These are phyloP conservation scores for Fagopyrum homotropicum DNA, from an alignment of 148 eudicot species.

Conservation along the genomic window DNA sequence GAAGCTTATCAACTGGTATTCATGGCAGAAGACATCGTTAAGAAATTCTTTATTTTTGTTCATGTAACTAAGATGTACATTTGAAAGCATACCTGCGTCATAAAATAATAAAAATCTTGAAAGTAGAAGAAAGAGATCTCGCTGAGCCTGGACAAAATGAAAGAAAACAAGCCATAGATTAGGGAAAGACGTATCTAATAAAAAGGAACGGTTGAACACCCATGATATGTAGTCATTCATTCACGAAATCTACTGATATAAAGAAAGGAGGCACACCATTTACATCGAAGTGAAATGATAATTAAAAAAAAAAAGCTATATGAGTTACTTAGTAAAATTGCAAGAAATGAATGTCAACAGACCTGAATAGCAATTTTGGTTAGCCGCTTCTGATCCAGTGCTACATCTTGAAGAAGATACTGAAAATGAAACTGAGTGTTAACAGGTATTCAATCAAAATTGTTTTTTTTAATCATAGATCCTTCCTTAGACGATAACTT, in stretches of 20 bases:
- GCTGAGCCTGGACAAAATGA: slow-evolving; percentile 54
- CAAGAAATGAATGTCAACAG: slow-evolving; percentile 10
- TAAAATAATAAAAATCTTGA: slow-evolving; percentile 78
- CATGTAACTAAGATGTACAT: slow-evolving; percentile 5
- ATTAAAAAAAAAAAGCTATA: neutral
- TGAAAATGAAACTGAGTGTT: slow-evolving; percentile 18
- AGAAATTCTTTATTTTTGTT: neutral
- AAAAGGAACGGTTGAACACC: neutral
- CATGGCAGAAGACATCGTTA: slow-evolving; percentile 15
- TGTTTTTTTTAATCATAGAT: neutral
- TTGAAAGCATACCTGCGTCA: slow-evolving; percentile 42
- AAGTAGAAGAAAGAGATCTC: slow-evolving; percentile 79
- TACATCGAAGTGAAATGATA: neutral
- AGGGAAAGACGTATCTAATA: neutral
- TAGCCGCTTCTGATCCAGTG: slow-evolving; percentile 49
- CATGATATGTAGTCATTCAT: neutral
- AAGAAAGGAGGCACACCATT: neutral
- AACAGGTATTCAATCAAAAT: neutral
- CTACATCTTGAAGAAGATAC: slow-evolving; percentile 87
- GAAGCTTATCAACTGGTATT: slow-evolving; percentile 62
- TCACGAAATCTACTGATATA: neutral
- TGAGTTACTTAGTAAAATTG: neutral
- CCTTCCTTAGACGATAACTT: slow-evolving; percentile 13
- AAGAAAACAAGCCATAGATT: neutral
- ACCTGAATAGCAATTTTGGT: slow-evolving; percentile 82